Base-by-base conservation (phyloP, 345 rosid species). In the Mallotus nudiflorus region DNA sequence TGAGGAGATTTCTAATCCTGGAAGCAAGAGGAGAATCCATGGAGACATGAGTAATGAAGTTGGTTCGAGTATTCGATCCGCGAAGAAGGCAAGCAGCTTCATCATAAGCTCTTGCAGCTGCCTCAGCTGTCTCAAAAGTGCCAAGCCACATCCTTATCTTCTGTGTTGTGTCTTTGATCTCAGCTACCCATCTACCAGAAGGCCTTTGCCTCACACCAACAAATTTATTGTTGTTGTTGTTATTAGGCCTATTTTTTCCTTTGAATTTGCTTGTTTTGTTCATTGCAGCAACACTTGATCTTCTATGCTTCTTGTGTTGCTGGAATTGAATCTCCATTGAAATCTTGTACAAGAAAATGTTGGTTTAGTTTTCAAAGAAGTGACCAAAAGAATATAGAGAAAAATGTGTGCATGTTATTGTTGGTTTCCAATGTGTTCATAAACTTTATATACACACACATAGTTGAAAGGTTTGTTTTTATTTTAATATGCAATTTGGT, bases 141-240 rank as follows among this genome's bases (percentile, higher is more conserved):
- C 94, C 94, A 58, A 89, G 89, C 94, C 94, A 89, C 88, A 89
- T 81, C 79, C 94, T 81, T 46, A 85, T 87, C 81, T 89, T 89
- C 33, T 89, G 82, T 16, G 91, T 84, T 27, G 93, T 89, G 87
- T 86, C 93, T 68, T 89, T 89, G 81, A 89, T 89, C 80, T 89
- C 93, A 14, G 93, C 93, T 3, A 89, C 88, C 94, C 94, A 89
- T 80, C 88, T 82, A n/a, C 94, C 94, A 0, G 94, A 89, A 63
- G 89, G 89, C 79, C 94, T 82, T 78, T 89, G 91, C 33, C 94
- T 80, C 54, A 89, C 91, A 44, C 94, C 94, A 49, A 89, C 84
- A 64, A 82, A 89, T 74, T 78, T 85, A 81, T 67, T 85, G 83
- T 67, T 85, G 56, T 31, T 77, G 56, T 63, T 79, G 62, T 48